Evolutionary conservation across 352 stramenopile genomes (phyloP), one percentile per base, ranked within the genome.

Genomic region (Phytopythium kandeliae): DNA sequence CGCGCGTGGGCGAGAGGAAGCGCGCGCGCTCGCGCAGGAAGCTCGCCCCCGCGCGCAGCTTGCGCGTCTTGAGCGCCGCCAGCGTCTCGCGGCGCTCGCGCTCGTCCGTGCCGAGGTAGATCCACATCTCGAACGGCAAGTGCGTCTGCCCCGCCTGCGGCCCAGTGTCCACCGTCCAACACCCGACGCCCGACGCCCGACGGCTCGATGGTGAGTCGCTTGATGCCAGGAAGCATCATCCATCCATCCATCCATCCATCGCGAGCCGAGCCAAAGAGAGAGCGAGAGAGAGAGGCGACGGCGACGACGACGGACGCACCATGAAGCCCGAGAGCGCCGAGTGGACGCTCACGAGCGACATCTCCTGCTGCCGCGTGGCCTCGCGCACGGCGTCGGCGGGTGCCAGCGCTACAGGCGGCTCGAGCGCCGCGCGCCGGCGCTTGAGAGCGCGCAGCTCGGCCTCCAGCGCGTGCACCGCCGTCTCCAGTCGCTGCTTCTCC

Each of bases 51-150:
- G 26, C 6, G 19, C 21, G n/a, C n/a, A n/a, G n/a, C n/a, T n/a
- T 9, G 44, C 19, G n/a, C 5, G 26, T 22, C 17, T 36, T 12
- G 8, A 9, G 3, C 11, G 13, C 17, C 43, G 19, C 42, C 34
- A 8, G 44, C 44, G 13, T 40, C 44, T 19, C 44, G 44, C 22
- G 62, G 19, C 74, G 63, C 51, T 75, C 45, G 5, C 54, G 22
- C 24, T 48, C 28, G 37, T 79, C 59, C 0, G 59, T 58, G 4
- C 65, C 60, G 11, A 85, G 56, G 51, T 67, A 62, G 63, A 85
- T 74, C 57, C 49, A 62, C 57, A 68, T 74, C 35, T 78, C 62
- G 21, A 68, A 66, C 13, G 68, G 68, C 44, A 66, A 50, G 47
- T 67, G 55, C 11, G 63, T 52, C 22, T 71, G 67, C 15, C 59